Evolutionary conservation across 2,329 filamentous ascomycete species (phyloP), one percentile per base, ranked within the genome.

Genomic region (Alternaria panax): DNA sequence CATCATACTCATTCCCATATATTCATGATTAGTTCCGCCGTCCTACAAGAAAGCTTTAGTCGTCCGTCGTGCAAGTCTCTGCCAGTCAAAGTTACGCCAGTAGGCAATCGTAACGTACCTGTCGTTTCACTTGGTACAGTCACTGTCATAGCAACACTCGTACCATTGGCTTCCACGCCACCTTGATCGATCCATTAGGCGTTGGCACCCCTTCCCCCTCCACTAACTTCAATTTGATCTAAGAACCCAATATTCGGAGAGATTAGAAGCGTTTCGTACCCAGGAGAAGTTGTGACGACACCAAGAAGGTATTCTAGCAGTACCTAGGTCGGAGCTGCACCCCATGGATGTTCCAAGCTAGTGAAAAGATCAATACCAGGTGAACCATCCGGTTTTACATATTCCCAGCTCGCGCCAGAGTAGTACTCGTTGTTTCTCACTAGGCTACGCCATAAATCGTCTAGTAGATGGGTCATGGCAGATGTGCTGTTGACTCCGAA

Each of bases 371-470:
- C 74, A 1, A 83, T 69, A 0, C 80, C 81, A 0, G 82, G 81
- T 0, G 69, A 67, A 2, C 76, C 75, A 25, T 78, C 70, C 0
- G 76, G 72, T 38, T 75, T 72, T 1, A 82, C 69, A 43, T 83
- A 83, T 60, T 84, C 81, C 81, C 82, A 84, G 18, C 74, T 76
- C 7, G 80, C 73, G 6, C 80, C 81, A 2, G 76, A 78, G 24
- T 70, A 70, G 57, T 77, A 78, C 30, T 71, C 55, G 6, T 75
- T 56, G 27, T 80, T 69, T 5, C 62, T 70, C 0, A 82, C 61
- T 81, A 83, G 83, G 4, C 74, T 71, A 2, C 72, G 69, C 81
- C 76, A 30, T 11, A 30, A 11, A 11, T 30, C 12, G 9, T 30
- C 28, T 8, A 30, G 28, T 30, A 30, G 28, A 0, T 30, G 28